These are phyloP conservation scores for Ceratobasidium sp. DNA, from an alignment of 1,284 basidiomycete species.

Conservation along the genomic window DNA sequence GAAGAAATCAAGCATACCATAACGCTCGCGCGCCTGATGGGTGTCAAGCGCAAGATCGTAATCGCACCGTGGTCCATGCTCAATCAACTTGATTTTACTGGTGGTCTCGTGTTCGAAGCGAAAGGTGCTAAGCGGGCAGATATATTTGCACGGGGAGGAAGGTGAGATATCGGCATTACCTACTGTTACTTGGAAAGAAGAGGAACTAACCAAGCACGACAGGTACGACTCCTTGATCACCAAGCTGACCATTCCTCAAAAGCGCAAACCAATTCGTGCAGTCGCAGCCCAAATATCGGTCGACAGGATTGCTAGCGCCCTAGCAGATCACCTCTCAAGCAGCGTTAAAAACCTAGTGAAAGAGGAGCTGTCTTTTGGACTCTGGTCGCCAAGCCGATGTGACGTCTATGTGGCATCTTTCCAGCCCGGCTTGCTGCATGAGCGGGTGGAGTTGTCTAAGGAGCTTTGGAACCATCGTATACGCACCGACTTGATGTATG, in stretches of 20 bases:
- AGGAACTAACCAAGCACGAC: not conserved
- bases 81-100: slow-evolving; percentile 69
- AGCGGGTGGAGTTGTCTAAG: slow-evolving; percentile 79
- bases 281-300: slow-evolving; percentile 81
- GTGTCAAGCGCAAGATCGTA: slow-evolving; percentile 68
- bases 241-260: slow-evolving; percentile 67
- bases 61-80: slow-evolving; percentile 72
- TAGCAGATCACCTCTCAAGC: slow-evolving; percentile 77
- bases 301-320: slow-evolving; percentile 78
- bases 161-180: slow-evolving; percentile 59
- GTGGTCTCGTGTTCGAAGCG: slow-evolving; percentile 80
- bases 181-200: not conserved
- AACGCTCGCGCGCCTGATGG: slow-evolving; percentile 69
- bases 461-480: slow-evolving; percentile 84
- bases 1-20: slow-evolving; percentile 73
- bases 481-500: slow-evolving; percentile 89
- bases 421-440: slow-evolving; percentile 76
- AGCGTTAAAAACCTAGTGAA: slow-evolving; percentile 76
- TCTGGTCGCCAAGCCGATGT: slow-evolving; percentile 86
- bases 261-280: slow-evolving; percentile 63
- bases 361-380: slow-evolving; percentile 84
- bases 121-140: slow-evolving; percentile 73
- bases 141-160: slow-evolving; percentile 81
- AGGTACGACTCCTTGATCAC: slow-evolving; percentile 82
- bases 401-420: slow-evolving; percentile 87